phyloP scores from a whole-genome alignment of 2,329 filamentous ascomycete species.

The Gaeumannomyces tritici region DNA sequence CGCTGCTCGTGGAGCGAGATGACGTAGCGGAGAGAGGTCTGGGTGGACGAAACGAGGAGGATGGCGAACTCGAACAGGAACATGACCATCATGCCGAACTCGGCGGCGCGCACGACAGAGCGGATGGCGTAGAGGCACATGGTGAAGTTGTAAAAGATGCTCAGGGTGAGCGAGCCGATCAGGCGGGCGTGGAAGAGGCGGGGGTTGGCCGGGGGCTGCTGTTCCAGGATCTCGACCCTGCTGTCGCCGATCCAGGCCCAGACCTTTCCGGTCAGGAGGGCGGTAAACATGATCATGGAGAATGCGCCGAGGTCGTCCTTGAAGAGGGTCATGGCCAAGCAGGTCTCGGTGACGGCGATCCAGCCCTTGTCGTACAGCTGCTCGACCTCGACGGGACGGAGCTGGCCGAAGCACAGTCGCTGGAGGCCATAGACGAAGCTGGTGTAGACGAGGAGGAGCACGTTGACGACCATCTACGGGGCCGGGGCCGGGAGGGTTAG shows the following conservation, averaged over 20 bases:
- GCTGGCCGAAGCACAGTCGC: conserved; percentile 77
- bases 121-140: conserved; percentile 75
- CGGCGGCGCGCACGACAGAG: conserved; percentile 75
- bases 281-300: conserved; percentile 95
- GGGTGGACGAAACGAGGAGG: conserved; percentile 67
- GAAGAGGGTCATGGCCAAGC: conserved; percentile 97
- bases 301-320: conserved; percentile 88
- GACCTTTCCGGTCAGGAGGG: conserved; percentile 84
- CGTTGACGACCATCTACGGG: conserved; percentile 74
- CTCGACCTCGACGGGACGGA: conserved; percentile 91
- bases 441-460: conserved; percentile 72
- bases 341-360: conserved; percentile 96
- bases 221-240: conserved; percentile 86
- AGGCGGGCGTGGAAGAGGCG: conserved; percentile 79
- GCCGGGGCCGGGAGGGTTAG: conserved; percentile 1
- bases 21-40: conserved; percentile 69
- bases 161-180: conserved; percentile 66
- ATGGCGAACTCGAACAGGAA: conserved; percentile 97
- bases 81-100: conserved; percentile 99
- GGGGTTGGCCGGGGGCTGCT: conserved; percentile 86
- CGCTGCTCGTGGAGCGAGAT: conserved; percentile 70
- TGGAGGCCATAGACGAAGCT: conserved; percentile 81
- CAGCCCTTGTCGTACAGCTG: conserved; percentile 96
- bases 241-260: conserved; percentile 99
- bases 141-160: conserved; percentile 68